These are phyloP conservation scores for Scheffersomyces titani DNA, from an alignment of 1,139 yeast species.

Conservation along the genomic window DNA sequence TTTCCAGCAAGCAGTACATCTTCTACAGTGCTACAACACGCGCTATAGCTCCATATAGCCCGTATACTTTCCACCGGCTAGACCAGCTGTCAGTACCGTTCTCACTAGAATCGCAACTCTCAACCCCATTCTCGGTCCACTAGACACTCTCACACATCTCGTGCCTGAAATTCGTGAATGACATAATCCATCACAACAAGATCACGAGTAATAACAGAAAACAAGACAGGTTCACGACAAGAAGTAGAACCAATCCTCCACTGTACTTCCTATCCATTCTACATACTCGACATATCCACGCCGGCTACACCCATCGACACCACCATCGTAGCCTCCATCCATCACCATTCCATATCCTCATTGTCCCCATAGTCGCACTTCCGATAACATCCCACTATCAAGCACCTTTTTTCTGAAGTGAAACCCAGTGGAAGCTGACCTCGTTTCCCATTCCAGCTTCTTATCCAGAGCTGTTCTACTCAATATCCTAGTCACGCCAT, in stretches of 20 bases:
- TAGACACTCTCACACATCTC: background rate
- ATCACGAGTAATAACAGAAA: background rate
- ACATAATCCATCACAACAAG: background rate
- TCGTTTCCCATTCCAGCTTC: background rate
- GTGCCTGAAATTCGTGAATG: background rate
- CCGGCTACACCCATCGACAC: background rate
- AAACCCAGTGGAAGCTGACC: background rate
- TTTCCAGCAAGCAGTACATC: background rate
- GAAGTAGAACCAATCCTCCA: background rate
- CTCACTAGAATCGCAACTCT: background rate
- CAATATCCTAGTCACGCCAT: constrained; percentile 1
- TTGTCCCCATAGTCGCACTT: background rate
- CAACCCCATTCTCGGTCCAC: background rate
- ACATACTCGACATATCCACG: background rate
- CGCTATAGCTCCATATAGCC: background rate
- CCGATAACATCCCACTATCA: background rate
- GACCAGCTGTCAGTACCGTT: background rate
- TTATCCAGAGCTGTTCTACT: background rate
- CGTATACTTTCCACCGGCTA: background rate
- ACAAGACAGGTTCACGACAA: background rate
- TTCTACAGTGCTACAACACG: background rate
- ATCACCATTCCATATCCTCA: background rate
- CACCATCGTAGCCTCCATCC: background rate
- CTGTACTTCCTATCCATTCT: background rate
- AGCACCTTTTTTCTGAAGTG: background rate